These are phyloP conservation scores for Dovyalis caffra DNA, from an alignment of 345 rosid genomes.

Conservation along the genomic window DNA sequence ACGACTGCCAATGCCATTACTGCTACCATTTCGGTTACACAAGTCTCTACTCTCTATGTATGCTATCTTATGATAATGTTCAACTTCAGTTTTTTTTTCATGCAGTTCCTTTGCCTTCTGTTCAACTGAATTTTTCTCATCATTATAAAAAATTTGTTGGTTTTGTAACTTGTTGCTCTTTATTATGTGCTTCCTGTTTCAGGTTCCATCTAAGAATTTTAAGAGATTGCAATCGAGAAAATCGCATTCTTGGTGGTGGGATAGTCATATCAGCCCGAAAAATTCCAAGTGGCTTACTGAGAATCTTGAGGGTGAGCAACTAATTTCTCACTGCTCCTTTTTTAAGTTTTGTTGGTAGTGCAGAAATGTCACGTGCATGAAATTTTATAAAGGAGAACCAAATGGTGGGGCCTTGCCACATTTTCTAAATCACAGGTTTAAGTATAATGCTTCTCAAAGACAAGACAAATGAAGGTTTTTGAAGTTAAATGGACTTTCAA, in stretches of 20 bases:
- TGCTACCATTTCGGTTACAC: too few relatives aligned
- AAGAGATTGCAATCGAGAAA: constrained; percentile 25
- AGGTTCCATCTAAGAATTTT: constrained; percentile 16
- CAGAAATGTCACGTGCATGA: neutral
- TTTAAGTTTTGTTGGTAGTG: too few relatives aligned
- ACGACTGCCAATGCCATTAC: neutral
- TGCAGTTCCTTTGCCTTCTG: neutral
- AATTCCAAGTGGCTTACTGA: constrained; percentile 48
- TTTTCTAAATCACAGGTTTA: neutral
- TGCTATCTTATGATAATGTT: neutral
- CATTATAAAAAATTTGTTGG: neutral
- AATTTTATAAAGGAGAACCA: neutral
- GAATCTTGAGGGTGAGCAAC: constrained; percentile 48
- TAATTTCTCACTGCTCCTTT: neutral
- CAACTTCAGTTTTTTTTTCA: neutral
- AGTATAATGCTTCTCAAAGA: neutral
- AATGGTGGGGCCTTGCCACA: neutral
- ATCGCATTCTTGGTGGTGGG: constrained; percentile 43
- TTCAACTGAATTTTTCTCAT: neutral
- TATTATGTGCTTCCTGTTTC: neutral
- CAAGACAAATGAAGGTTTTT: neutral
- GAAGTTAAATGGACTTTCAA: neutral
- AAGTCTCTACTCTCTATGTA: neutral
- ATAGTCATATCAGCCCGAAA: constrained; percentile 32
- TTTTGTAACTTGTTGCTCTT: neutral